phyloP scores from a whole-genome alignment of 2,329 filamentous ascomycete species.

The Trichoderma polysporum region DNA sequence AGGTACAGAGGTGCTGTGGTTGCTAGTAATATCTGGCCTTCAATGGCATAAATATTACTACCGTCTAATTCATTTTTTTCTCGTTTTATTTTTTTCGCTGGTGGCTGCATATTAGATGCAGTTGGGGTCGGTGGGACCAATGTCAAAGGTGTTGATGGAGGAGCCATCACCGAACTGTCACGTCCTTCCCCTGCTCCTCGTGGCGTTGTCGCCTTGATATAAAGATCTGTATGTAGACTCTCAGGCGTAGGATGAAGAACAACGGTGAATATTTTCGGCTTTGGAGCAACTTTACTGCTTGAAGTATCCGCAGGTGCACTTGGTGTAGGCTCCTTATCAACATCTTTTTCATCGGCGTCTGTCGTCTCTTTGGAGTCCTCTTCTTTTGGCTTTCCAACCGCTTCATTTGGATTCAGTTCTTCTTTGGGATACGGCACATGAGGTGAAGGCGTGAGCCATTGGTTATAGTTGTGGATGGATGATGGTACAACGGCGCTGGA shows the following conservation, averaged over 20 bases:
- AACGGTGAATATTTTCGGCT: conserved; percentile 69
- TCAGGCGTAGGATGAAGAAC: conserved; percentile 83
- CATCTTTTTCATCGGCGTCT: conserved; percentile 45
- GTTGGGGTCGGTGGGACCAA: conserved; percentile 62
- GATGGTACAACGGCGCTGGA: conserved; percentile 66
- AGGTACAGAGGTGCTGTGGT: conserved; percentile 75
- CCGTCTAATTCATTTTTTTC: conserved; percentile 75
- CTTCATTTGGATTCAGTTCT: conserved; percentile 40
- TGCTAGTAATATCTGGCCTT: conserved; percentile 71
- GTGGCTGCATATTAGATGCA: conserved; percentile 55
- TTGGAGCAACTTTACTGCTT: conserved; percentile 38
- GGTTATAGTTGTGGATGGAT: conserved; percentile 90
- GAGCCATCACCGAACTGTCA: conserved; percentile 47
- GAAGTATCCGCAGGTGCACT: conserved; percentile 47
- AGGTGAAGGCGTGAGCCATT: conserved; percentile 85
- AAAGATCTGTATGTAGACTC: conserved; percentile 72
- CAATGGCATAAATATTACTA: conserved; percentile 69
- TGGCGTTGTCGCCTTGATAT: conserved; percentile 73
- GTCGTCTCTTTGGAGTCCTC: conserved; percentile 33
- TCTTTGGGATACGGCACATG: conserved; percentile 72
- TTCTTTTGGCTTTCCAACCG: conserved; percentile 35
- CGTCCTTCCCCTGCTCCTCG: conserved; percentile 41
- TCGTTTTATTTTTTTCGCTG: conserved; percentile 67
- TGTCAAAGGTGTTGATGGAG: conserved; percentile 66
- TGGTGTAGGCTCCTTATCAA: conserved; percentile 55